Evolutionary conservation across 805 yeast genomes (phyloP).

Genomic region (Ogataea allantospora): DNA sequence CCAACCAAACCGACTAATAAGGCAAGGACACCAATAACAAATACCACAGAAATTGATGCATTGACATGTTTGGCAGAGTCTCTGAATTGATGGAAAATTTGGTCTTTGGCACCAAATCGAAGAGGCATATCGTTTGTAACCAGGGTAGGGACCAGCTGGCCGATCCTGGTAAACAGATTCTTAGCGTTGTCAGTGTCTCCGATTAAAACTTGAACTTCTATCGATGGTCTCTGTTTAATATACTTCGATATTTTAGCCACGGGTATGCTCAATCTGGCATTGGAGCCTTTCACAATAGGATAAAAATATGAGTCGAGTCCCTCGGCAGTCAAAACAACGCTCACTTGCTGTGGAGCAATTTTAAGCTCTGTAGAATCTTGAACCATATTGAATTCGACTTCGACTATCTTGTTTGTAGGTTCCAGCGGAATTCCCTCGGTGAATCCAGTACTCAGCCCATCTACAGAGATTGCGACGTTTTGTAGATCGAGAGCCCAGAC

Average conservation of each 20-base stretch:
- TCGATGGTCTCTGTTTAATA: conserved; percentile 19
- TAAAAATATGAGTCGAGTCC: conserved; percentile 22
- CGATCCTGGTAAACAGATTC: conserved; percentile 19
- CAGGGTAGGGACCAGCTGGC: conserved; percentile 20
- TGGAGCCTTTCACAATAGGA: conserved; percentile 21
- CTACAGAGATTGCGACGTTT: conserved; percentile 7
- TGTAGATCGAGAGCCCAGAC: conserved; percentile 5
- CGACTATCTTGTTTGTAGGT: conserved; percentile 5
- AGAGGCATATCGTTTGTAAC: conserved; percentile 22
- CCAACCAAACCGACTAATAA: conserved; percentile 40
- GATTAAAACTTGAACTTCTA: conserved; percentile 25
- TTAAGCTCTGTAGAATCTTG: conserved; percentile 2
- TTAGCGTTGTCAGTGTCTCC: conserved; percentile 27
- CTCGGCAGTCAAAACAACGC: conserved; percentile 21
- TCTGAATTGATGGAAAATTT: conserved; percentile 63
- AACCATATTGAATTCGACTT: conserved; percentile 17
- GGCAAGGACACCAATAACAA: conserved; percentile 43
- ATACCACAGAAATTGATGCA: conserved; percentile 49
- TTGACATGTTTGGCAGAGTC: conserved; percentile 52
- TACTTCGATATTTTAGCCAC: conserved; percentile 25
- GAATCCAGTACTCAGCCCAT: conserved; percentile 7
- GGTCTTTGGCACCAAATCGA: conserved; percentile 53
- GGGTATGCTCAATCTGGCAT: conserved; percentile 18
- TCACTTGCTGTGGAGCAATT: conserved; percentile 27
- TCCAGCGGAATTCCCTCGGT: conserved; percentile 9